Conservation (phyloP, 108 stramenopile species). For the Nannochloropsis granulata region DNA sequence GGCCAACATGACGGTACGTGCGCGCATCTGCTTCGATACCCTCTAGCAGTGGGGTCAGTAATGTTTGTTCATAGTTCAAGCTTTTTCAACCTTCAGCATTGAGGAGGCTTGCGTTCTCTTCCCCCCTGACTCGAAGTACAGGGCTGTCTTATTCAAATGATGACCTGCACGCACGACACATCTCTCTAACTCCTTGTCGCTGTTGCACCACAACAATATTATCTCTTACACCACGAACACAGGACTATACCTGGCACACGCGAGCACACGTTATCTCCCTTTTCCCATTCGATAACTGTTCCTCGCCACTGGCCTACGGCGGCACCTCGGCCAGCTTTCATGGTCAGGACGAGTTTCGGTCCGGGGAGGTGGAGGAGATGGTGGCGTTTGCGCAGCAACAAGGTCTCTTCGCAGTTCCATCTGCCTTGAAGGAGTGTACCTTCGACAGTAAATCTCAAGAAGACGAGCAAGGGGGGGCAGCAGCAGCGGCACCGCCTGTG, state of each 20-base stretch:
- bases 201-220: background rate
- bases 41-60: background rate
- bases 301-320: background rate
- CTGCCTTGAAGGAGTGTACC: background rate
- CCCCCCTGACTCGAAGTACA: background rate
- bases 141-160: background rate
- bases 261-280: background rate
- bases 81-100: background rate
- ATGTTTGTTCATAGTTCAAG: background rate
- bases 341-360: background rate
- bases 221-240: background rate
- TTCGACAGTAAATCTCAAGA: background rate
- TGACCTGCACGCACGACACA: background rate
- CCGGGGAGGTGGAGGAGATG: background rate
- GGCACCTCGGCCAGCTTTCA: background rate
- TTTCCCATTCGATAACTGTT: background rate
- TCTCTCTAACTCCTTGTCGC: no score
- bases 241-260: background rate
- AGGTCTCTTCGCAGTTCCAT: background rate
- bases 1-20: background rate
- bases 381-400: background rate
- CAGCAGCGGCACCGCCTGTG: background rate
- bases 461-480: background rate
- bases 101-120: background rate
- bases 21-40: background rate